phyloP scores from a whole-genome alignment of 2,329 filamentous ascomycete genomes.

The Xylariaceae sp. region DNA sequence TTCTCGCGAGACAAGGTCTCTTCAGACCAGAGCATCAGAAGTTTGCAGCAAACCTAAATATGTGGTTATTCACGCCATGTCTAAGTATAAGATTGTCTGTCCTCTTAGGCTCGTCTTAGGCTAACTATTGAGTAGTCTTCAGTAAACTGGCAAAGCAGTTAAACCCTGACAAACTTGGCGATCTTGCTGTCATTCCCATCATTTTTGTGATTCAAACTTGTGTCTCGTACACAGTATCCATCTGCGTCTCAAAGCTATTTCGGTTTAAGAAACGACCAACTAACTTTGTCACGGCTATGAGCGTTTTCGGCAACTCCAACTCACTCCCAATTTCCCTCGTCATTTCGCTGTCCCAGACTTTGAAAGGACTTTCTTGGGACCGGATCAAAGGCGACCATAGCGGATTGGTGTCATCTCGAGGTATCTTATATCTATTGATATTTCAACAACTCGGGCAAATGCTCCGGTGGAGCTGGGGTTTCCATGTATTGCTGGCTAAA shows the following conservation, averaged over 20 bases:
- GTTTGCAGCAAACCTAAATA: slow-evolving; percentile 94
- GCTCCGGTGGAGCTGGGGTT: slow-evolving; percentile 97
- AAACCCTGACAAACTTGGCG: slow-evolving; percentile 85
- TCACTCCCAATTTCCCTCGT: slow-evolving; percentile 96
- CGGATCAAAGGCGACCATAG: slow-evolving; percentile 91
- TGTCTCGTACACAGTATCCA: slow-evolving; percentile 81
- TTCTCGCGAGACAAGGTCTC: slow-evolving; percentile 86
- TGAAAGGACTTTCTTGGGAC: slow-evolving; percentile 93
- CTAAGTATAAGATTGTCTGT: slow-evolving; percentile 65
- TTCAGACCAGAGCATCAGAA: slow-evolving; percentile 97
- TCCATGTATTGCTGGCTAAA: slow-evolving; percentile 90
- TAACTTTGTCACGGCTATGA: slow-evolving; percentile 98
- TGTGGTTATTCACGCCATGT: slow-evolving; percentile 94
- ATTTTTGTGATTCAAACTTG: slow-evolving; percentile 90
- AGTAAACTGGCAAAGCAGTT: slow-evolving; percentile 95
- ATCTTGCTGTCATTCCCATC: slow-evolving; percentile 91
- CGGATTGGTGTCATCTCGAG: slow-evolving; percentile 89
- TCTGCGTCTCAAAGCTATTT: slow-evolving; percentile 73
- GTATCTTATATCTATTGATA: slow-evolving; percentile 93
- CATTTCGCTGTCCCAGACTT: slow-evolving; percentile 88
- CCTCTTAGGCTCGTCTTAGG: background rate
- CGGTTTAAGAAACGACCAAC: slow-evolving; percentile 82
- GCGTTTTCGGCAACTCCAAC: slow-evolving; percentile 96
- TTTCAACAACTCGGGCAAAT: slow-evolving; percentile 97
- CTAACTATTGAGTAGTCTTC: slow-evolving; percentile 69